phyloP scores from a whole-genome alignment of 805 yeast species.

The Pichia heedii region DNA sequence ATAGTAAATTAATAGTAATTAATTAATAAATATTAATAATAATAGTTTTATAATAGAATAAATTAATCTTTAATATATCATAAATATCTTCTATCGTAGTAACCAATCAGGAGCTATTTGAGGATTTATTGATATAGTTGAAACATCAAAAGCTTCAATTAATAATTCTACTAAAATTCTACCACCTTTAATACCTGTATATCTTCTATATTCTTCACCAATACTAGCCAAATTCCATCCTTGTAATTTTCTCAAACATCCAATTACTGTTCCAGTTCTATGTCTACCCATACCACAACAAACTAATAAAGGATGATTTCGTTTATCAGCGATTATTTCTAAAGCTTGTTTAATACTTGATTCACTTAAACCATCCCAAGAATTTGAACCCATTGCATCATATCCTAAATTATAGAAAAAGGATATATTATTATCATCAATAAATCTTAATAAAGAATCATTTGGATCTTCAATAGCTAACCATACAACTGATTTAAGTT shows the following conservation, averaged over 20 bases:
- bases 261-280: slow-evolving; percentile 93
- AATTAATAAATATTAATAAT: neutral
- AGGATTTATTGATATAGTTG: slow-evolving; percentile 33
- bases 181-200: slow-evolving; percentile 89
- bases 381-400: slow-evolving; percentile 45
- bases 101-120: slow-evolving; percentile 42
- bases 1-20: too few species aligned
- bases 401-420: slow-evolving; percentile 76
- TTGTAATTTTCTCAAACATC: slow-evolving; percentile 84
- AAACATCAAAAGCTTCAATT: slow-evolving; percentile 62
- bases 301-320: slow-evolving; percentile 77
- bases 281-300: slow-evolving; percentile 99
- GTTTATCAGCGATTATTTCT: slow-evolving; percentile 59
- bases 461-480: slow-evolving; percentile 92
- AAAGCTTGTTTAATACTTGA: slow-evolving; percentile 71
- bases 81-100: slow-evolving; percentile 14
- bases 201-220: slow-evolving; percentile 87
- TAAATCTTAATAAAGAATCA: slow-evolving; percentile 77
- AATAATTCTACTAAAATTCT: slow-evolving; percentile 83
- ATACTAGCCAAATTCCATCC: slow-evolving; percentile 97
- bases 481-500: slow-evolving; percentile 81
- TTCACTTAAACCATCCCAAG: slow-evolving; percentile 94
- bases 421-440: slow-evolving; percentile 60
- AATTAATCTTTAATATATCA: too few species aligned
- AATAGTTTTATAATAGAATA: neutral